Base-by-base conservation (phyloP, 805 yeast genomes). In the Metschnikowia colocasiae region DNA sequence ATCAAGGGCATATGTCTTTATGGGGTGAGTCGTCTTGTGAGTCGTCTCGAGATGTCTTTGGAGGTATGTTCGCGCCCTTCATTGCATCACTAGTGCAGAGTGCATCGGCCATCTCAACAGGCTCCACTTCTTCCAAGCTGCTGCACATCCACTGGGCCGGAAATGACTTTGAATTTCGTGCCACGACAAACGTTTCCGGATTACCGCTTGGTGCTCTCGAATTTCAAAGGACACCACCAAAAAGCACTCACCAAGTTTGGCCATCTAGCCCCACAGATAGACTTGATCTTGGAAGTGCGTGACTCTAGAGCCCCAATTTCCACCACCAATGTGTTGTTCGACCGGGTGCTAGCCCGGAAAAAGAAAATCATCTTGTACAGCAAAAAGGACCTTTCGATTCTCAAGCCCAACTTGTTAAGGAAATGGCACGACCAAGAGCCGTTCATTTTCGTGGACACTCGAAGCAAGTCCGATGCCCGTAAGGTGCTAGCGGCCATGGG, bases 231-330 rank as follows among this genome's bases (percentile, higher is more conserved):
- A 10, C 97, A 91, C 61, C 98, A 92, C 58, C 80, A 81, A 51
- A 82, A 81, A 51, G 96, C 97, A 0, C 69, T 92, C 25, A 76
- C 80, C 40, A 76, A 69, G 50, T 80, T 91, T 69, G 75, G 81
- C 12, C 79, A 77, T 31, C 62, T 88, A 26, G 80, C 92, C 1
- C 90, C 94, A 3, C 91, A 87, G 55, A 73, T 90, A 15, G 96
- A 92, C 60, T 64, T 89, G 39, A 78, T 94, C 2, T 64, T 92
- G 6, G 99, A 94, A 59, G 77, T 94, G 7, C 68, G 98, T 59
- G 99, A 94, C 62, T 73, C 92, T 1, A 67, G 99, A 51, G 96
- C 97, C 0, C 99, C 99, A 0, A 56, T 91, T 1, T 77, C 92
- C 3, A 84, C 96, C 1, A 75, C 89, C 41, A 92, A 92, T 60